Evolutionary conservation across 2,329 filamentous ascomycete genomes (phyloP), one percentile per base, ranked within the genome.

Genomic region (Apiospora koreana): DNA sequence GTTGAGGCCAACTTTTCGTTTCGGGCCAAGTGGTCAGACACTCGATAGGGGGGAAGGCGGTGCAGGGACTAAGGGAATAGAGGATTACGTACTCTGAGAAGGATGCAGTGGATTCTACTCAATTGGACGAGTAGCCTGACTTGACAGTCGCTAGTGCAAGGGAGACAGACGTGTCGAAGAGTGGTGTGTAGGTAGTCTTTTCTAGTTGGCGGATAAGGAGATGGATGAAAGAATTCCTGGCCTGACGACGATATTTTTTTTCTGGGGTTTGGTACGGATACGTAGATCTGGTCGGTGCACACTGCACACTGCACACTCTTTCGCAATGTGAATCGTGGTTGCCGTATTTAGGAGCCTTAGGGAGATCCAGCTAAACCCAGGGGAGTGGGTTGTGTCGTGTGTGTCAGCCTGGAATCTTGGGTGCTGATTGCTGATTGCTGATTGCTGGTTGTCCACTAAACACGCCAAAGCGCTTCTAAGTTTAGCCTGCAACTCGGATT

Each of bases 261-360:
- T 62, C 31, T n/a, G 28, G 28, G 50, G n/a, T n/a, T n/a, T n/a
- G n/a, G 54, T 62, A n/a, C 54, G 54, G 54, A 62, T 62, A 62
- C 9, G 54, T 31, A 62, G 54, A 62, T 62, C 54, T 62, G 54
- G 54, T 38, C 54, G 54, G 54, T 62, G 54, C 54, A n/a, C n/a
- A n/a, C n/a, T n/a, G n/a, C n/a, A n/a, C n/a, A n/a, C n/a, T n/a
- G n/a, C n/a, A n/a, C n/a, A 62, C 54, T 58, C 50, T 62, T 62
- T 62, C 31, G 31, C 54, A 38, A 62, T 35, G 16, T 54, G 18
- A 58, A n/a, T 21, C 54, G 54, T 38, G 54, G 21, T 62, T 62
- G 54, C 54, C 54, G 54, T 62, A 12, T 38, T 62, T 62, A 31
- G 54, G 54, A 62, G n/a, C n/a, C n/a, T n/a, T n/a, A 38, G 54